Base-by-base conservation (phyloP, 2,329 filamentous ascomycete genomes). In the Fusarium mexicanum region DNA sequence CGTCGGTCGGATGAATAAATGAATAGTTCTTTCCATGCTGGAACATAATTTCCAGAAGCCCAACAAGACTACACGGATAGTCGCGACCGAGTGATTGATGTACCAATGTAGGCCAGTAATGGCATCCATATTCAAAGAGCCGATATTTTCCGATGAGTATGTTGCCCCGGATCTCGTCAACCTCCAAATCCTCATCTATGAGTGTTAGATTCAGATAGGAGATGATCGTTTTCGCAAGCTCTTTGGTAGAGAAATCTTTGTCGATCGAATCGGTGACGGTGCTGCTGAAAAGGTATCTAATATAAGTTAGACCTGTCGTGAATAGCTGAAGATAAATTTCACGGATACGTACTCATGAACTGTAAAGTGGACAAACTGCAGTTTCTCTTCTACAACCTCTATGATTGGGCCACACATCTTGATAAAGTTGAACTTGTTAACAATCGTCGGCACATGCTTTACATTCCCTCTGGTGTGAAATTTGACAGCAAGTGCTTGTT, bases 301-400 rank as follows among this genome's bases (percentile, higher is more conserved):
- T 51, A 26, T 2, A n/a, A 13, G 16, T 51, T 37, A 51, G 9
- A 17, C 48, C 6, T 24, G 22, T 37, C 13, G 3, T 24, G 3
- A 37, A 4, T 8, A 37, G 22, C 16, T 12, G 31, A 26, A 24
- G 10, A 48, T 31, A 31, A 22, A 2, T 31, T 6, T 8, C 7
- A 13, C 26, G 12, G 8, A 46, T 37, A 51, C 33, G 22, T 13
- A 51, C 48, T 51, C 48, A n/a, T 51, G 48, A 24, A 58, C 69
- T 0, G 69, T 72, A n/a, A 72, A 72, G 29, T 72, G 69, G 43
- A 72, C 69, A 43, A 70, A 70, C 22, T 72, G 67, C 6, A 67
- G n/a, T 10, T 57, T 22, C 6, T 64, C 69, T 8, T 67, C 54
- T 3, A 64, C 60, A 0, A 67, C 62, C n/a, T 72, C 69, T 14